Evolutionary conservation across 2,329 filamentous ascomycete species (phyloP), one percentile per base, ranked within the genome.

Genomic region (Harringtonia aguacate): DNA sequence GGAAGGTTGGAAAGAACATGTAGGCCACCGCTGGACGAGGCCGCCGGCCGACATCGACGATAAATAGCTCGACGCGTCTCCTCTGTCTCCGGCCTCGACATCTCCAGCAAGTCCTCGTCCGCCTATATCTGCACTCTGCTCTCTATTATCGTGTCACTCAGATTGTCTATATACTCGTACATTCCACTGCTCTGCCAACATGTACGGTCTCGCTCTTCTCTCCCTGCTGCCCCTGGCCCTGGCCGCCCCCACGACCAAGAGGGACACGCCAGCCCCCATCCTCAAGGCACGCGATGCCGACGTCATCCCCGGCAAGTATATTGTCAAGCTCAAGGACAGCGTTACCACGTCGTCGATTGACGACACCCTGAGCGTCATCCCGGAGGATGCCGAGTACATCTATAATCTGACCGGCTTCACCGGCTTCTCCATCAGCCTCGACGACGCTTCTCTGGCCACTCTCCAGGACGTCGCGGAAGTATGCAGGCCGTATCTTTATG

Each of bases 281-380:
- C 54, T 68, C 34, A 46, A 55, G 24, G 58, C 64, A 27, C 57
- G 60, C 44, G 58, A 55, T 42, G 61, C 58, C 29, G 41, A 52
- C 33, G 51, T 60, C 33, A 60, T 69, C 44, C 61, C 62, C 7
- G 60, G 60, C 51, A 62, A 63, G 51, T 70, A 65, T 56, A 67
- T 70, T 41, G 61, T 69, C 54, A 67, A 65, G 58, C 45, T 70
- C 47, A 66, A 66, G 58, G 56, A 61, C 36, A 55, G 58, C 31
- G 53, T 56, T 47, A 46, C 56, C 34, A 47, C 58, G 13, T 45
- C 50, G 4, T 41, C 55, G 40, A 47, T 66, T 12, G 52, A 61
- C 17, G 39, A 43, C 10, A 48, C 52, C 44, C 31, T 56, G 40
- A 47, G 48, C 46, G 33, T 52, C 30, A 41, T 43, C 34, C 44